These are phyloP conservation scores for Paecilomyces sp. DNA, from an alignment of 2,329 filamentous ascomycete species.

Conservation along the genomic window DNA sequence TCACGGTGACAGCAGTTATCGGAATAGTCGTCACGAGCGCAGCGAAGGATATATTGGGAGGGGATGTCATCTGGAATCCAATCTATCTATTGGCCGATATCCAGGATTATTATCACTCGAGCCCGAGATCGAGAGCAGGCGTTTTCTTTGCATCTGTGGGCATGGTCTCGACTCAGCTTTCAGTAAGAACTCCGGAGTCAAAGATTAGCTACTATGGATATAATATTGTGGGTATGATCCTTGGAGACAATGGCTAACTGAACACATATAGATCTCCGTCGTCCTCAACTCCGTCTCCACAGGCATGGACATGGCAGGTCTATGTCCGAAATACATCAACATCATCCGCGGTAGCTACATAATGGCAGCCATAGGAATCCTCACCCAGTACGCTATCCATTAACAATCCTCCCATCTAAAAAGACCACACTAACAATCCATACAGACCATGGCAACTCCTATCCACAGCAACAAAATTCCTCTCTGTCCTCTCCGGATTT, in stretches of 20 bases:
- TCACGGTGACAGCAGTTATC: constrained; percentile 28
- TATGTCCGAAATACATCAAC: constrained; percentile 47
- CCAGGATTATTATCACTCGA: constrained; percentile 22
- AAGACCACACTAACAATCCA: neutral
- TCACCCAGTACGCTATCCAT: constrained; percentile 19
- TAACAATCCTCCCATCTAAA: neutral
- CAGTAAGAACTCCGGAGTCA: constrained; percentile 10
- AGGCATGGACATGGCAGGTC: constrained; percentile 49
- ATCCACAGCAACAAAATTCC: constrained; percentile 24
- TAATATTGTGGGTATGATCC: too few relatives aligned
- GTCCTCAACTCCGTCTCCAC: constrained; percentile 44
- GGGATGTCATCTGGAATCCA: constrained; percentile 33
- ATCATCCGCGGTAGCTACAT: constrained; percentile 47
- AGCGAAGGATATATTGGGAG: constrained; percentile 15
- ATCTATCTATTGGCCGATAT: constrained; percentile 29
- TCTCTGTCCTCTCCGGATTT: constrained; percentile 34
- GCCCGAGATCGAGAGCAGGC: constrained; percentile 22
- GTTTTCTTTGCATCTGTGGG: constrained; percentile 32
- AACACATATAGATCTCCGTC: constrained; percentile 17
- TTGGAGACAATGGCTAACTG: neutral
- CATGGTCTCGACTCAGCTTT: constrained; percentile 27
- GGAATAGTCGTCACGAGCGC: constrained; percentile 33
- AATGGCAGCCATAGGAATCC: constrained; percentile 37
- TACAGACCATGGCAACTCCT: constrained; percentile 30
- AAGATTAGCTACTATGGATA: too few relatives aligned